Conservation (phyloP, 306 rosid genomes). For the Gastrolobium bilobum region DNA sequence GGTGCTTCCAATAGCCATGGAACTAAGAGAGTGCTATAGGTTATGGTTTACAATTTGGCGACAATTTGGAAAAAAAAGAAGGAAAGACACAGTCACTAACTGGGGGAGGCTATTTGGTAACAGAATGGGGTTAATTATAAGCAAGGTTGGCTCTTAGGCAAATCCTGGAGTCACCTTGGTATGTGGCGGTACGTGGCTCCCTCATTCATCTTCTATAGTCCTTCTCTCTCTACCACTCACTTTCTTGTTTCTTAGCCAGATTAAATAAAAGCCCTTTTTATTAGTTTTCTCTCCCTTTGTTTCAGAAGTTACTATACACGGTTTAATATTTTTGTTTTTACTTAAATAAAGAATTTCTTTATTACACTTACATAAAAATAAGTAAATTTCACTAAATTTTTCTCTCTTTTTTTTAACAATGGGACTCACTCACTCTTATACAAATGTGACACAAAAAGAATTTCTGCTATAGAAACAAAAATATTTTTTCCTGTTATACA, state of each 20-base stretch:
- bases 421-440: no score
- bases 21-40: constrained; percentile 4
- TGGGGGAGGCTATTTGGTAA: constrained; percentile 58
- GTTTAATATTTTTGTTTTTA: no score
- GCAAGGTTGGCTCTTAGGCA: constrained; percentile 69
- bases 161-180: constrained; percentile 68
- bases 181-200: constrained; percentile 9
- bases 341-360: no score
- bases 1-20: constrained; percentile 65
- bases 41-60: constrained; percentile 44
- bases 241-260: constrained; percentile 28
- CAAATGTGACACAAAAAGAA: no score
- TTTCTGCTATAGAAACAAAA: no score
- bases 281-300: not conserved
- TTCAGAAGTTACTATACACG: not conserved
- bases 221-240: constrained; percentile 39
- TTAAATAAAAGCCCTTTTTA: not conserved
- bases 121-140: constrained; percentile 48
- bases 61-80: not conserved
- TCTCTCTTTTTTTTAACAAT: no score
- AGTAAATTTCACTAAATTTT: no score
- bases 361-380: no score
- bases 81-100: constrained; percentile 40
- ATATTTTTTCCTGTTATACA: no score
- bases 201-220: not conserved